Percentiles rank a stretch among this genome's conserved stretches.
phyloP scores from a whole-genome alignment of 495 filamentous ascomycete genomes.

The Tetracladium marchalianum region DNA sequence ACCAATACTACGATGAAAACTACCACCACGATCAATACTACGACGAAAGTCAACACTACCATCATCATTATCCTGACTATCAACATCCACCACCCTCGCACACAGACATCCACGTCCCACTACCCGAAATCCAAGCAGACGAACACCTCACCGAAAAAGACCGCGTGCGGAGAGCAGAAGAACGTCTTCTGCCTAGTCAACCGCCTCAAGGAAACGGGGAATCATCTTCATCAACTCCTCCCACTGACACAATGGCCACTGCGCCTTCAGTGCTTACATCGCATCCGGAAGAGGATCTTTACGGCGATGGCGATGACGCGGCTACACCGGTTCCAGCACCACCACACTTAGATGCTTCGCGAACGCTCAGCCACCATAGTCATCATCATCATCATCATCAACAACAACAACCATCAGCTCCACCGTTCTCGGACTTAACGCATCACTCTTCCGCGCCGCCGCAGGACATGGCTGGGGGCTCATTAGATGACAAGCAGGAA shows the following conservation, averaged over 20 bases:
- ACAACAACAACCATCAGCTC: conserved; percentile 8
- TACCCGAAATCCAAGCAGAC: conserved; percentile 41
- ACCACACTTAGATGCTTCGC: not conserved
- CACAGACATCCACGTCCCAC: conserved; percentile 27
- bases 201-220: conserved; percentile 45
- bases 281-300: conserved; percentile 24
- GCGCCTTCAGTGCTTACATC: conserved; percentile 15
- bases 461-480: too few species aligned
- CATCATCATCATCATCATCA: not conserved
- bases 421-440: conserved; percentile 31
- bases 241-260: not conserved
- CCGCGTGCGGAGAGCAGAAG: conserved; percentile 55
- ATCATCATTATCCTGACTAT: conserved; percentile 24
- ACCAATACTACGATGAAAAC: conserved; percentile 20
- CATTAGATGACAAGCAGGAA: conserved; percentile 76
- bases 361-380: not conserved
- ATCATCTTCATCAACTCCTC: conserved; percentile 28
- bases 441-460: conserved; percentile 22
- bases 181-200: conserved; percentile 59
- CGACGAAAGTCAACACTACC: conserved; percentile 31
- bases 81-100: conserved; percentile 20
- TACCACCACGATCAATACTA: conserved; percentile 23
- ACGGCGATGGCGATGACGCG: conserved; percentile 22
- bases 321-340: not conserved
- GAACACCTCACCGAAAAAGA: conserved; percentile 58